Evolutionary conservation across 2,329 filamentous ascomycete genomes (phyloP).

Genomic region (Cordyceps fumosorosea): DNA sequence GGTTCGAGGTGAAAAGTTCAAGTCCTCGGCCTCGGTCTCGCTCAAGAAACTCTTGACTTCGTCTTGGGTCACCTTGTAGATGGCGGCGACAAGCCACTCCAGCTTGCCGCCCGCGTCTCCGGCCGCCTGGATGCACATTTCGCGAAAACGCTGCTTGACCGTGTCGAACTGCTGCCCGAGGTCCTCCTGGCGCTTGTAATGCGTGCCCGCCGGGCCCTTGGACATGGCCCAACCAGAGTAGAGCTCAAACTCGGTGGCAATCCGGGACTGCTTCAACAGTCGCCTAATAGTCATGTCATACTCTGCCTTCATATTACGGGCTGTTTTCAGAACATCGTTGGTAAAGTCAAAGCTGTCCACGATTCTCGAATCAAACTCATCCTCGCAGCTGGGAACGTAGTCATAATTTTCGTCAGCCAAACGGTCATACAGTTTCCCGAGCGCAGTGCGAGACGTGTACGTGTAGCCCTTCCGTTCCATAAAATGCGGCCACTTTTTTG

Average conservation of each 20-base stretch:
- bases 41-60: conserved; percentile 40
- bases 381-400: conserved; percentile 66
- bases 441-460: conserved; percentile 63
- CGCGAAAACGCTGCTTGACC: conserved; percentile 63
- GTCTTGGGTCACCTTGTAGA: conserved; percentile 76
- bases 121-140: conserved; percentile 57
- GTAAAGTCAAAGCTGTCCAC: conserved; percentile 54
- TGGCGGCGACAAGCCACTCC: conserved; percentile 71
- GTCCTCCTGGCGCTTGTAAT: conserved; percentile 84
- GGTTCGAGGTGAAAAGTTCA: conserved; percentile 14
- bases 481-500: conserved; percentile 72
- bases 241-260: conserved; percentile 84
- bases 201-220: conserved; percentile 62
- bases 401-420: conserved; percentile 50
- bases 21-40: neutral
- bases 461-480: conserved; percentile 54
- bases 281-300: conserved; percentile 74
- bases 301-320: conserved; percentile 60
- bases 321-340: conserved; percentile 48
- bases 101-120: conserved; percentile 68
- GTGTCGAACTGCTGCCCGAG: conserved; percentile 61
- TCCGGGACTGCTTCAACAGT: conserved; percentile 78
- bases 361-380: conserved; percentile 70
- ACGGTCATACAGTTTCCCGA: conserved; percentile 78
- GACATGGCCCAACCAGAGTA: conserved; percentile 80